phyloP scores from a whole-genome alignment of 2,329 filamentous ascomycete genomes.

The Raffaelea deltoideospora region DNA sequence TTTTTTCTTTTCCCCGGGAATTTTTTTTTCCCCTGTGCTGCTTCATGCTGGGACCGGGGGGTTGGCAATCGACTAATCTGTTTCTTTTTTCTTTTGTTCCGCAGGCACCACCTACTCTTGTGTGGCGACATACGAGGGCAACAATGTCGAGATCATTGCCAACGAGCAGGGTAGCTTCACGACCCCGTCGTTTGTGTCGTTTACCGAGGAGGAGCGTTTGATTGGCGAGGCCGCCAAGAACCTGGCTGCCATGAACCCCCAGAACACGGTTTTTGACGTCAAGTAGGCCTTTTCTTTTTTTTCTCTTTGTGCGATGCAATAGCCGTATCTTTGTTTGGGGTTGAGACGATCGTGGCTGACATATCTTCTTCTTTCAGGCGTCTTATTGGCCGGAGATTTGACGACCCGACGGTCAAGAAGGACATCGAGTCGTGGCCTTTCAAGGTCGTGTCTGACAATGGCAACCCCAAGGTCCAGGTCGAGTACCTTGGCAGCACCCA shows the following conservation, averaged over 20 bases:
- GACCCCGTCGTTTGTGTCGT: conserved; percentile 97
- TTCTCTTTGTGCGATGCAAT: not conserved
- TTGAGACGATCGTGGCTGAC: not conserved
- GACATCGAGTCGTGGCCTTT: conserved; percentile 98
- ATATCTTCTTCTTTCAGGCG: conserved; percentile 50
- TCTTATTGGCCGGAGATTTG: conserved; percentile 90
- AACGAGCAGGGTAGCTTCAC: conserved; percentile 99
- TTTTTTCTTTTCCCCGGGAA: not conserved
- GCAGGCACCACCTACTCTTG: conserved; percentile 98
- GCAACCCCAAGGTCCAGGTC: conserved; percentile 84
- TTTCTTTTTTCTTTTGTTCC: conserved; percentile 2
- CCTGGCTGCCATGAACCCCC: conserved; percentile 98
- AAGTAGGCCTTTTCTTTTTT: conserved; percentile 51
- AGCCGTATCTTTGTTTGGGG: not conserved
- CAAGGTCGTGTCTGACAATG: conserved; percentile 85
- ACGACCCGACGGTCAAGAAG: conserved; percentile 96
- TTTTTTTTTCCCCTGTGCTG: conserved; percentile 8
- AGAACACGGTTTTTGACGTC: conserved; percentile 97
- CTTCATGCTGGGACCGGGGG: conserved; percentile 2
- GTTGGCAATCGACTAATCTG: too few relatives aligned
- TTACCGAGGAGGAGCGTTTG: conserved; percentile 96
- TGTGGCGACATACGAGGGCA: conserved; percentile 98
- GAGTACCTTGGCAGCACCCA: conserved; percentile 92
- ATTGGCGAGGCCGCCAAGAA: conserved; percentile 99
- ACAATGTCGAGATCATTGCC: conserved; percentile 99